Base-by-base conservation (phyloP, 192 early-diverging fungal species). In the Entomortierella parvispora region DNA sequence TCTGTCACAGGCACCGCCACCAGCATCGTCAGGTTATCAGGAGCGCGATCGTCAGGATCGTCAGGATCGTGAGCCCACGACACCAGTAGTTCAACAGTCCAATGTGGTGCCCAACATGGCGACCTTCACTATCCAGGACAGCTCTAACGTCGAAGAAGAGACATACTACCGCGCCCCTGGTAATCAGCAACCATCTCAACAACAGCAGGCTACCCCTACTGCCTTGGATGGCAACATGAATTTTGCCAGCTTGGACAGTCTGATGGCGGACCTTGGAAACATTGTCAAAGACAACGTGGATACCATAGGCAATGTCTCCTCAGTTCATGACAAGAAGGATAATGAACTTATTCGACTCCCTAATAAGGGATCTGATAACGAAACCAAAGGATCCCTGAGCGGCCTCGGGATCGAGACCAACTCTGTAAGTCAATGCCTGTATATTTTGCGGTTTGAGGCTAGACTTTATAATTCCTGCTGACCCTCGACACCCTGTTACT, bases 191-290 rank as follows among this genome's bases (percentile, higher is more conserved):
- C 37, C 5, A 12, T 40, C 37, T 12, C 37, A 40, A 12, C 37
- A 40, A 40, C 37, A 40, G 37, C 74, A 62, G 33, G 33, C 65
- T 32, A 56, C 72, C 10, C 65, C 72, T 23, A 32, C 60, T 8
- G 62, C 62, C 17, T 48, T 71, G 68, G 72, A 61, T 22, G 72
- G 72, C 12, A 76, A 68, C 20, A 65, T 79, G n/a, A 82, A 91
- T 56, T 88, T 86, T 63, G 81, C 85, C 9, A 90, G 88, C 23
- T 64, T 93, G 58, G 92, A 93, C 68, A 89, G 86, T 55, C 71
- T 93, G 29, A 93, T 93, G 92, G 89, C 90, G 4, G 92, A 92
- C 65, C 69, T 93, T 20, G 90, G 89, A 3, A 83, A 81, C 48
- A 90, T 93, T 82, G 75, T 91, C 42, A 81, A 80, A 57, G 62